Evolutionary conservation across 805 yeast species (phyloP), one percentile per base, ranked within the genome.

Genomic region (Metschnikowia orientalis): DNA sequence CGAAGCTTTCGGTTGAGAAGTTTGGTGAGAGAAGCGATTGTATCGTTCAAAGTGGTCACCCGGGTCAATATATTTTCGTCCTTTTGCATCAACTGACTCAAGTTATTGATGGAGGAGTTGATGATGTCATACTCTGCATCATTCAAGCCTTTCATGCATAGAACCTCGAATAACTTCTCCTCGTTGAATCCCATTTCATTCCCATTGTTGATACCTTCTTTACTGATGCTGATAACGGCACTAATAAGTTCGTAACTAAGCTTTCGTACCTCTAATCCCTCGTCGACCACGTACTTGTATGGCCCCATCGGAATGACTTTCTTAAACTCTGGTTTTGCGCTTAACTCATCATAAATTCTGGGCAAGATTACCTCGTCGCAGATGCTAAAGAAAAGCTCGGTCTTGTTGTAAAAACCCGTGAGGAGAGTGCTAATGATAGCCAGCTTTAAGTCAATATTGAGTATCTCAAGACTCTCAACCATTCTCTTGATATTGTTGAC

Each of bases 241-340:
- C 77, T 80, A 18, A 85, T 58, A 14, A 79, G 59, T 49, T 85
- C 95, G 53, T 79, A 82, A 5, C 83, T 67, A 23, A 81, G 71
- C 50, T 82, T 82, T 34, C 95, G 68, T 38, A 77, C 73, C 38
- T 78, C 86, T 23, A 83, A 63, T 0, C 88, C 92, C 44, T 79
- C 81, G 48, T 86, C 95, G 23, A 84, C 73, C 40, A 78, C 77
- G 51, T 84, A 89, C 51, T 83, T 84, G 64, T 81, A 85, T 0
- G 95, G 94, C 2, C 95, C 95, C 75, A 87, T 84, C 28, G 80
- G 81, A 20, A 86, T 79, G 12, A 69, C 62, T 34, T 78, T 78
- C 27, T 81, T 73, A 47, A 75, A 78, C 36, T 73, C 71, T 19
- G 69, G 71, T 42, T 72, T 73, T 1, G 79, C 66, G 8, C 57